Percentiles rank a stretch among this genome's conserved stretches.
These are phyloP conservation scores for Inonotus hispidus DNA, from an alignment of 1,284 basidiomycete species.

Conservation along the genomic window DNA sequence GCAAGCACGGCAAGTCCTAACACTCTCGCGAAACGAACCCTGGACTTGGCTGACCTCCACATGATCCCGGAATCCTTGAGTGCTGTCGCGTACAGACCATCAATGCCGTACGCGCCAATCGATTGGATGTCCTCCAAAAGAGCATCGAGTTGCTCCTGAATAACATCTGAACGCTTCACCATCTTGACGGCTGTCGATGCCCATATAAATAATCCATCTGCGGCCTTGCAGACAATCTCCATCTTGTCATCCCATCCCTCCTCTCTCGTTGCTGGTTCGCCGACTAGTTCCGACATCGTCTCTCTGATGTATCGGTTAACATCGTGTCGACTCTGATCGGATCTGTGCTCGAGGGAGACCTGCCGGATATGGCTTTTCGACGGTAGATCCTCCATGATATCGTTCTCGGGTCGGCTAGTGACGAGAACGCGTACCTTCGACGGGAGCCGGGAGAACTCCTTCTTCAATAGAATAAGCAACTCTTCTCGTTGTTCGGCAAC, in stretches of 20 bases:
- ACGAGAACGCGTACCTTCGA: background rate
- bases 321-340: background rate
- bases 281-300: background rate
- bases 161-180: background rate
- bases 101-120: background rate
- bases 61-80: background rate
- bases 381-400: background rate
- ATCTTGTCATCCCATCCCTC: background rate
- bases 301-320: background rate
- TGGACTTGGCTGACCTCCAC: background rate
- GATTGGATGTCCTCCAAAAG: background rate
- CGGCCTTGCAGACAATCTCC: background rate
- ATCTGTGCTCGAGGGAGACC: background rate
- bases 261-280: too few relatives aligned
- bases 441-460: background rate
- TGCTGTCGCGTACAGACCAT: background rate
- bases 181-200: background rate
- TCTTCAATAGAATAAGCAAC: background rate
- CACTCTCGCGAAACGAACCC: background rate
- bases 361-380: background rate
- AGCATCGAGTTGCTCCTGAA: background rate
- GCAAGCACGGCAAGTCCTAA: background rate
- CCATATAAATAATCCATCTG: background rate
- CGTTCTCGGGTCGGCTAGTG: background rate
- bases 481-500: background rate